phyloP scores from a whole-genome alignment of 257 asterid genomes.

The Fraxinus cuspidata region DNA sequence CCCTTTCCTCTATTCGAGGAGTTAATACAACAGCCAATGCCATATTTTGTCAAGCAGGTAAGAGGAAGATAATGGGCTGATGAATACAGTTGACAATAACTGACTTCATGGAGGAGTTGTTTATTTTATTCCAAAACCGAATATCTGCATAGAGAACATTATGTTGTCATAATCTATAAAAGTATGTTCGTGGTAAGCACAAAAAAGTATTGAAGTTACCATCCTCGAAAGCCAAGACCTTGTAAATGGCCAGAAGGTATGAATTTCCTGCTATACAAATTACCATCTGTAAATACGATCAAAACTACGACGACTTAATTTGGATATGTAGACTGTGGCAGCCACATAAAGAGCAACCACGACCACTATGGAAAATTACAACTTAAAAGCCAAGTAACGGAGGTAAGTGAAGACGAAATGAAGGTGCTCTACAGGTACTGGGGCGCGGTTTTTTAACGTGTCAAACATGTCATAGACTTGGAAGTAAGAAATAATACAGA shows the following conservation, averaged over 20 bases:
- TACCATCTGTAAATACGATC: conserved; percentile 63
- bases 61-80: conserved; percentile 87
- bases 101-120: conserved; percentile 84
- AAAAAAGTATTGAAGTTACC: conserved; percentile 40
- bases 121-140: conserved; percentile 98
- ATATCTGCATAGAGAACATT: conserved; percentile 59
- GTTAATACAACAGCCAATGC: conserved; percentile 96
- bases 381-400: too few relatives aligned
- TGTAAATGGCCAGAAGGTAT: conserved; percentile 73
- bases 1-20: conserved; percentile 99
- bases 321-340: too few relatives aligned
- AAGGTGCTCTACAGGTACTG: background rate
- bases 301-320: background rate
- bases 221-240: conserved; percentile 94
- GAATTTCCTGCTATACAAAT: conserved; percentile 92
- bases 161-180: conserved; percentile 14
- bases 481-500: too few relatives aligned
- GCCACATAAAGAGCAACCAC: too few relatives aligned
- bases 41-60: conserved; percentile 97
- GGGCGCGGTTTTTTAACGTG: conserved; percentile 5
- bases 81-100: conserved; percentile 84
- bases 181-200: conserved; percentile 3
- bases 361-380: too few relatives aligned
- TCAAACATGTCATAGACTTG: too few relatives aligned
- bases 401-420: background rate